Base-by-base conservation (phyloP, 805 yeast genomes). In the Wickerhamiella sergipiensis region DNA sequence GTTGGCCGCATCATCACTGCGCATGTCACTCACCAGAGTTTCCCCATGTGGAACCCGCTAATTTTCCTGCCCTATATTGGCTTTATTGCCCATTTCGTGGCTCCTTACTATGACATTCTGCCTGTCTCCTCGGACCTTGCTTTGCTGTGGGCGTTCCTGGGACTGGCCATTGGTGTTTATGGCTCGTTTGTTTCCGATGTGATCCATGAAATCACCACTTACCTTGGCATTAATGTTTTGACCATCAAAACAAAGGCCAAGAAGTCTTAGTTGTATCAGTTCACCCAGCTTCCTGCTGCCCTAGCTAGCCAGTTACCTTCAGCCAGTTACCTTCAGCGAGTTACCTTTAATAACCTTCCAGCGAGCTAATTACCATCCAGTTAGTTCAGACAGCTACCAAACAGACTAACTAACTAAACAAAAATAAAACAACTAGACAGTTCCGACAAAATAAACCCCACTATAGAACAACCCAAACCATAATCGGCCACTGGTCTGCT, bases 1-100 rank as follows among this genome's bases (percentile, higher is more conserved):
- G 97, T 90, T n/a, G 97, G 97, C 4, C 78, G 92, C 63, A 86
- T 89, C 55, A 89, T 89, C 60, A 72, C 83, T 51, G 89, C 86
- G 2, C 97, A 89, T 65, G 76, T 90, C 57, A 85, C 96, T 0
- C 68, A 75, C 48, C 95, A 85, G 63, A 62, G 66, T 3, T 88
- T 85, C 72, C 97, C 97, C 46, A 67, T 71, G 64, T 58, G 74
- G 44, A 78, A 80, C 71, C 72, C 78, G 38, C 71, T 86, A 82
- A 29, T 26, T 50, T 56, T 23, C 67, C 73, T 51, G 74, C 53
- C 95, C 81, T 63, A 66, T 68, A 18, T 87, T 81, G 73, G 97
- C 95, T 36, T 70, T 69, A 64, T 60, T 73, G 57, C 82, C 83
- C 51, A 74, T 81, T 36, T 83, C 92, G 5, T 78, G n/a, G 69